These are phyloP conservation scores for Gigaspora rosea DNA, from an alignment of 192 early-diverging fungal species.

Conservation along the genomic window DNA sequence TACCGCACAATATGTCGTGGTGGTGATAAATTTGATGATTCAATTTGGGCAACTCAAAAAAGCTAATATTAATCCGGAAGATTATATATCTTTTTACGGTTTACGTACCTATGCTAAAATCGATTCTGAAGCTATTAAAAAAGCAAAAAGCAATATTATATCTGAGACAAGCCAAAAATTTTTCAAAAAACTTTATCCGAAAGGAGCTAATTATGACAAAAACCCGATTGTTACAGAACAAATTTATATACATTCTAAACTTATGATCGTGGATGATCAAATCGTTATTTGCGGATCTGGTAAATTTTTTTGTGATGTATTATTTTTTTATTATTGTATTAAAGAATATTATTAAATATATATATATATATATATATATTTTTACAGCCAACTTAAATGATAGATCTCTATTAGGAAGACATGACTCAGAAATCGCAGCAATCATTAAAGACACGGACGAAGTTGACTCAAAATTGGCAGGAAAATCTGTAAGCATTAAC, in stretches of 20 bases:
- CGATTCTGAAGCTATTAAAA: neutral
- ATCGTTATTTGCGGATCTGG: conserved; percentile 81
- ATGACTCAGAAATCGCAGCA: conserved; percentile 89
- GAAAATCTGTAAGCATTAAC: conserved; percentile 42
- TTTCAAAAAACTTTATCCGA: too few species aligned
- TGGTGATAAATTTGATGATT: conserved; percentile 53
- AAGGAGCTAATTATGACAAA: too few species aligned
- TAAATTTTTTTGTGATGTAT: conserved; percentile 4
- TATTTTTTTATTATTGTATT: neutral
- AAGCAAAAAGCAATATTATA: neutral
- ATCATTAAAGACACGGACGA: conserved; percentile 73
- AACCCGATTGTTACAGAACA: conserved; percentile 66
- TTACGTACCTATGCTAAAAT: conserved; percentile 74
- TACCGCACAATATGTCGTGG: conserved; percentile 77
- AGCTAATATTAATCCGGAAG: conserved; percentile 56
- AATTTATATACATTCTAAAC: conserved; percentile 85
- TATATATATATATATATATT: neutral
- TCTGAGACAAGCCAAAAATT: too few species aligned
- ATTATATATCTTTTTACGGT: conserved; percentile 75
- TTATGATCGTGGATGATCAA: conserved; percentile 87
- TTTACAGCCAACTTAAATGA: conserved; percentile 84
- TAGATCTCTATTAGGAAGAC: conserved; percentile 83
- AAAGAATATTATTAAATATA: neutral
- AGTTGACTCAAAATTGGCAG: conserved; percentile 74
- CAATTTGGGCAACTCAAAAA: conserved; percentile 51